A percentile compares a stretch with the other conserved stretches of the same genome.
Evolutionary conservation across 1,284 basidiomycete species (phyloP).

Genomic region (Fistulinella staudtii): DNA sequence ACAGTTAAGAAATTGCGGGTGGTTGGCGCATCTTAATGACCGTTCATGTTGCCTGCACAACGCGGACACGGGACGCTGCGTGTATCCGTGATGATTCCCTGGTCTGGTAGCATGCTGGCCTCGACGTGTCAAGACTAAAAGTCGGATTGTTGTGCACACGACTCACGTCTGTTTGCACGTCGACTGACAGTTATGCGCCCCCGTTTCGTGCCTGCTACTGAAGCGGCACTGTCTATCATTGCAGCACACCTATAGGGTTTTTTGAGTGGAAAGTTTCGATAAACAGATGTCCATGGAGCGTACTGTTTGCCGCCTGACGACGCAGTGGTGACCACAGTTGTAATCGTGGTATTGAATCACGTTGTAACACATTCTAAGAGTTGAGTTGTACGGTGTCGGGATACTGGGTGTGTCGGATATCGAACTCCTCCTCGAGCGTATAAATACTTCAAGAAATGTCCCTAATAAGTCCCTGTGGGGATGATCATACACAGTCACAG

Average conservation of each 20-base stretch:
- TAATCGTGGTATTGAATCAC: constrained; percentile 36
- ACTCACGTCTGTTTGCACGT: constrained; percentile 39
- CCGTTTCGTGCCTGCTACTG: constrained; percentile 36
- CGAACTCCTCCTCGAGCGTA: constrained; percentile 5
- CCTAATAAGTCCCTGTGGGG: constrained; percentile 6
- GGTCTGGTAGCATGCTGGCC: constrained; percentile 29
- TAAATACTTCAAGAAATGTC: constrained; percentile 23
- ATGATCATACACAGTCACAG: constrained; percentile 2
- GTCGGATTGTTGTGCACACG: background rate
- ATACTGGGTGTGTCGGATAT: constrained; percentile 3
- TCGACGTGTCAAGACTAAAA: constrained; percentile 11
- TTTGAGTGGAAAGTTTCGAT: background rate
- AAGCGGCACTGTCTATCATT: constrained; percentile 35
- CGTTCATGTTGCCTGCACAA: constrained; percentile 24
- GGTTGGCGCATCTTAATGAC: constrained; percentile 16
- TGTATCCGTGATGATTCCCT: constrained; percentile 26
- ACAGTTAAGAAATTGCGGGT: too few species aligned
- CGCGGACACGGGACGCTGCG: constrained; percentile 12
- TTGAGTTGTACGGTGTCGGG: constrained; percentile 1
- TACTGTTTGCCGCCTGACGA: constrained; percentile 39
- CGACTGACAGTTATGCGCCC: constrained; percentile 36
- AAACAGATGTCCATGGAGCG: constrained; percentile 1
- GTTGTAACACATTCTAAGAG: constrained; percentile 40
- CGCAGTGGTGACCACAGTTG: constrained; percentile 34
- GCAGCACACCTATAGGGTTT: constrained; percentile 47